Conservation (phyloP, 2,329 filamentous ascomycete genomes). For the Diaporthe amygdali region DNA sequence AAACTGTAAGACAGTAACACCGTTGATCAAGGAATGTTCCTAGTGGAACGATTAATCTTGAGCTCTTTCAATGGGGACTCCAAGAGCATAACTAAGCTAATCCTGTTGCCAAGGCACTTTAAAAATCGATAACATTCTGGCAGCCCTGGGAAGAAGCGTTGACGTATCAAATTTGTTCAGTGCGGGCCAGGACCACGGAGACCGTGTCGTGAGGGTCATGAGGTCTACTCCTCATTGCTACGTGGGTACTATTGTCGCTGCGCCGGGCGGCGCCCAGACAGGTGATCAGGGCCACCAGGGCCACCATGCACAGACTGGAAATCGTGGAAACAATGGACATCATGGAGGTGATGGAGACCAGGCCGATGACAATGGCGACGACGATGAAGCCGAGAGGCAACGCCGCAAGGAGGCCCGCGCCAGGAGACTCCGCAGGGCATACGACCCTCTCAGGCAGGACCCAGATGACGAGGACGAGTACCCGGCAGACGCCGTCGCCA, state of each 20-base stretch:
- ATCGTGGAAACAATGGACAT: fast-evolving
- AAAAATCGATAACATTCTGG: fast-evolving
- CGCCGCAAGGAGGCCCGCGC: neutral
- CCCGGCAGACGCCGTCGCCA: conserved; percentile 13
- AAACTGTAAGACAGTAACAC: neutral
- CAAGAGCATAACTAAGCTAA: neutral
- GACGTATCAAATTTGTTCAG: neutral
- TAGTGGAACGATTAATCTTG: neutral
- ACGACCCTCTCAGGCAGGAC: conserved; percentile 6
- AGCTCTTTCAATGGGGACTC: neutral
- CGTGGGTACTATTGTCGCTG: neutral
- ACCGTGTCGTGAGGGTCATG: neutral
- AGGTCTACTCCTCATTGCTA: neutral
- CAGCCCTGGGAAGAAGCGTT: fast-evolving
- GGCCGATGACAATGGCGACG: neutral
- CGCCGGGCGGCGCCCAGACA: neutral
- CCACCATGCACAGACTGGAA: neutral
- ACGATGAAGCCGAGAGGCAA: neutral
- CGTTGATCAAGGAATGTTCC: neutral
- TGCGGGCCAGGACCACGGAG: neutral
- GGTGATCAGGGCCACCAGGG: neutral
- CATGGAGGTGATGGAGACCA: neutral
- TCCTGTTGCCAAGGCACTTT: neutral
- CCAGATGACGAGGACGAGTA: conserved; percentile 10
- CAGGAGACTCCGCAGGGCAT: neutral